phyloP scores from a whole-genome alignment of 176 grass and related monocot species.

The Zoysia pacifica region DNA sequence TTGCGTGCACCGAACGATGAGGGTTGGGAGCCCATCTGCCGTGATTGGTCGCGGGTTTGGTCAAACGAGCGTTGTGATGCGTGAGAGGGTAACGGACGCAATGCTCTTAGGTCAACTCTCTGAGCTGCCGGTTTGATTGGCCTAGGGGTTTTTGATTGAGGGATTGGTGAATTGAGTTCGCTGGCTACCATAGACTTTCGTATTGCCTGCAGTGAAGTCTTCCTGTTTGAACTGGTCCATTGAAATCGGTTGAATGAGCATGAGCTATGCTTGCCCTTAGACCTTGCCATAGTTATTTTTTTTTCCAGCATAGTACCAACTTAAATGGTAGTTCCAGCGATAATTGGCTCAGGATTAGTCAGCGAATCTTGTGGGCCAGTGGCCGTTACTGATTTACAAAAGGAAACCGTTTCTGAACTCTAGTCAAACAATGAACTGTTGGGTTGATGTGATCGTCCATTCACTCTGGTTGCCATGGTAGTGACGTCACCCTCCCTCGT shows the following conservation, averaged over 20 bases:
- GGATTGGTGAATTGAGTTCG: not conserved
- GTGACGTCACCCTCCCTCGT: not conserved
- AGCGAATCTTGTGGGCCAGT: not conserved
- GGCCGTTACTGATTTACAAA: not conserved
- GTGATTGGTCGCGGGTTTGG: not conserved
- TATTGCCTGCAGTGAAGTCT: not conserved
- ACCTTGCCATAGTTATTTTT: not conserved
- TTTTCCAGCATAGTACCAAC: not conserved
- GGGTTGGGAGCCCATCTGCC: not conserved
- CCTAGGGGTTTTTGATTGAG: constrained; percentile 9
- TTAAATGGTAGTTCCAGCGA: constrained; percentile 1
- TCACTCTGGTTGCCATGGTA: not conserved
- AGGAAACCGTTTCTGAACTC: not conserved
- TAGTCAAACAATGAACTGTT: constrained; percentile 13
- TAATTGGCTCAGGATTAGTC: not conserved
- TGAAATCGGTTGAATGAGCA: not conserved
- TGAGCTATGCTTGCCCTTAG: not conserved
- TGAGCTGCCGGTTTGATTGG: not conserved
- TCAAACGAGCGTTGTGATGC: not conserved
- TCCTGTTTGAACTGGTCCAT: not conserved
- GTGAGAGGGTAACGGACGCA: not conserved
- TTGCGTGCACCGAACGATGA: not conserved
- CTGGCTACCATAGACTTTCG: not conserved
- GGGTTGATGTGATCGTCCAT: constrained; percentile 17
- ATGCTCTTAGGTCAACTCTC: constrained; percentile 8